Conservation (phyloP, 2,329 filamentous ascomycete species). For the Zymoseptoria passerinii region DNA sequence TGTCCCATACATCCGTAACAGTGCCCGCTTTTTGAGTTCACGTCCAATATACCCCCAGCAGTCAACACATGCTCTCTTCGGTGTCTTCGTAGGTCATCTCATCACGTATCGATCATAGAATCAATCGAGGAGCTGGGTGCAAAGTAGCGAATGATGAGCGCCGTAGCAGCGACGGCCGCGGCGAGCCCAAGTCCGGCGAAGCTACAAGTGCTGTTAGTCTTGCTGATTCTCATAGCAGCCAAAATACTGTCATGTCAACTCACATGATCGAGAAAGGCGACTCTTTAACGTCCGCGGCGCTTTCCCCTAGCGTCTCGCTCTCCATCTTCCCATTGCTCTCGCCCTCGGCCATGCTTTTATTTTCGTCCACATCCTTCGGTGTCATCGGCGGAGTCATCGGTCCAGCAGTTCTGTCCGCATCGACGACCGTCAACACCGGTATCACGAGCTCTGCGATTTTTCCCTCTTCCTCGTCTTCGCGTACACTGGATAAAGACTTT, state of each 20-base stretch:
- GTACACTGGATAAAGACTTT: slow-evolving; percentile 21
- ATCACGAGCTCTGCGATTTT: slow-evolving; percentile 7
- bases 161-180: slow-evolving; percentile 8
- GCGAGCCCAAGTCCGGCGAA: slow-evolving; percentile 9
- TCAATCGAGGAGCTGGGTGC: neutral
- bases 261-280: neutral
- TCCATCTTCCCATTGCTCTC: slow-evolving; percentile 13
- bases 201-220: neutral
- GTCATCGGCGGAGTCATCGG: slow-evolving; percentile 30
- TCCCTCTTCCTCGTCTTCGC: slow-evolving; percentile 20
- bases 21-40: neutral
- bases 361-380: slow-evolving; percentile 11
- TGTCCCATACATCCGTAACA: neutral
- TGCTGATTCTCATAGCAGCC: neutral
- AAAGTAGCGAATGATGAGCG: slow-evolving; percentile 9
- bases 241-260: neutral
- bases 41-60: neutral
- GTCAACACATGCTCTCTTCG: neutral
- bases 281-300: neutral
- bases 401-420: slow-evolving; percentile 15
- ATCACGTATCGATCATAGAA: slow-evolving; percentile 5
- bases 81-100: neutral
- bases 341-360: slow-evolving; percentile 6
- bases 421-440: slow-evolving; percentile 6
- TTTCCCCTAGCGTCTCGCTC: neutral